Evolutionary conservation across 805 yeast species (phyloP), one percentile per base, ranked within the genome.

Genomic region (Wickerhamiella bombiphila): DNA sequence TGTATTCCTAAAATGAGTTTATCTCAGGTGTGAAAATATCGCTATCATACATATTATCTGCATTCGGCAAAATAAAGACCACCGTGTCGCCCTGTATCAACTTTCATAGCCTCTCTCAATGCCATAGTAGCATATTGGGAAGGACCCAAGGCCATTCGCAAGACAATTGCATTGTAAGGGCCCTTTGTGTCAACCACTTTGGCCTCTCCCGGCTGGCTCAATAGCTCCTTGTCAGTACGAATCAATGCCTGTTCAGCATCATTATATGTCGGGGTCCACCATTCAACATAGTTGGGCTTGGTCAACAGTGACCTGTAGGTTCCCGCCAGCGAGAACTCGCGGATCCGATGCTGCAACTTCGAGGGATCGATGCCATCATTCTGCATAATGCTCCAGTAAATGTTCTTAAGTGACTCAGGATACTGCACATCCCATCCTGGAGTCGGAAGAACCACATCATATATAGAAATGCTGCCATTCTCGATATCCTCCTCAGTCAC

Each of bases 61-160:
- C n/a, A n/a, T 24, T 24, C 13, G 13, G 26, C 26, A 13, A 40
- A 48, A 22, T 40, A 50, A 13, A 49, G 39, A 13, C 39, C 43
- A 4, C 54, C 54, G 22, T 49, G 44, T 2, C 54, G 41, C 28
- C 46, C 37, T 4, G 53, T 50, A 5, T 50, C 54, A 15, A 36
- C 35, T 54, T 75, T 79, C 80, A 86, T 74, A 36, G 82, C 71
- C 56, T 91, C 97, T 54, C 98, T 71, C 36, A 91, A 60, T 1
- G 94, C 94, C 98, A 91, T 93, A 0, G 99, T 91, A 1, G 99
- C 99, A 57, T 91, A 91, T 5, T 93, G 76, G 25, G 95, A 79
- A 2, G 80, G 75, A 3, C 85, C 88, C 41, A 91, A 64, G 51
- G 74, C 78, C 67, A 91, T 66, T 47, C 70, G 75, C 41, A 93